Conservation (phyloP, 495 filamentous ascomycete species). For the Xylaria bambusicola region DNA sequence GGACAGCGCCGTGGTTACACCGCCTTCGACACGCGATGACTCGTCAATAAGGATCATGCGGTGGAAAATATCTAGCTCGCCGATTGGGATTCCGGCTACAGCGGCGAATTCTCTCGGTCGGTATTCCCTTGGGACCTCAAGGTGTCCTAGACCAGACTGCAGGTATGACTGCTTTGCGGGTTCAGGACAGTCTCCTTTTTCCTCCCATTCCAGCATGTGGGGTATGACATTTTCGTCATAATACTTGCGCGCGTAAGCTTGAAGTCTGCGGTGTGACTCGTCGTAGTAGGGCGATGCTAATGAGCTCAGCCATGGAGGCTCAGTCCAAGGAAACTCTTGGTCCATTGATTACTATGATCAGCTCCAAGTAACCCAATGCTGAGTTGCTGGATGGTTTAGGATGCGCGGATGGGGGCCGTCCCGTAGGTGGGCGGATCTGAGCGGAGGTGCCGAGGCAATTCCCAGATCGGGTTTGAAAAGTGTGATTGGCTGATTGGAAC, state of each 20-base stretch:
- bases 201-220: slow-evolving; percentile 56
- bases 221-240: slow-evolving; percentile 60
- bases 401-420: not conserved
- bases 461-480: not conserved
- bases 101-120: slow-evolving; percentile 51
- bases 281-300: slow-evolving; percentile 59
- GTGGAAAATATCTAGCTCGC: slow-evolving; percentile 67
- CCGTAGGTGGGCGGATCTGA: too few species aligned
- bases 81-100: slow-evolving; percentile 57
- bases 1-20: slow-evolving; percentile 39
- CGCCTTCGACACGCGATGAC: slow-evolving; percentile 54
- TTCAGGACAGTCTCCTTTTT: slow-evolving; percentile 43
- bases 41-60: slow-evolving; percentile 65
- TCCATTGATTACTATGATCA: slow-evolving; percentile 1
- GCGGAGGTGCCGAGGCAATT: not conserved
- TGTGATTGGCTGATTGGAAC: not conserved
- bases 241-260: slow-evolving; percentile 60
- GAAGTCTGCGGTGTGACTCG: slow-evolving; percentile 60
- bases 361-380: not conserved
- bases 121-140: slow-evolving; percentile 16
- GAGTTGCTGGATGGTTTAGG: not conserved
- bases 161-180: slow-evolving; percentile 38
- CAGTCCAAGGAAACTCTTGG: slow-evolving; percentile 23
- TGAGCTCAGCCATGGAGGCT: slow-evolving; percentile 54
- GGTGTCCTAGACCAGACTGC: slow-evolving; percentile 18